Evolutionary conservation across 2,329 filamentous ascomycete species (phyloP).

Genomic region (Alternaria infectoria): DNA sequence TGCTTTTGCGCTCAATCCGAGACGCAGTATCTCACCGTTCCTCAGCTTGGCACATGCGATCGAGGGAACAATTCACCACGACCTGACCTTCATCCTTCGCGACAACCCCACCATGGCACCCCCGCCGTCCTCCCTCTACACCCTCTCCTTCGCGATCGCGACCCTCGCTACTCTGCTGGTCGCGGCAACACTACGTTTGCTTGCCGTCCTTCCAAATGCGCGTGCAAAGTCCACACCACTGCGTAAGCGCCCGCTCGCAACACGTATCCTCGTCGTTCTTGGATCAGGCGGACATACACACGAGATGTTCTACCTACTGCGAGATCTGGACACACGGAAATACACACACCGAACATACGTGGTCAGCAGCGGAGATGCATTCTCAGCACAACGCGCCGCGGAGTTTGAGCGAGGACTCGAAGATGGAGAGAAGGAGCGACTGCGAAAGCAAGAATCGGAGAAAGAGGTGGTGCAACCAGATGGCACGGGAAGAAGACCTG

Average conservation of each 20-base stretch:
- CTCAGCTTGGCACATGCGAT: background rate
- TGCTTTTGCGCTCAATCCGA: background rate
- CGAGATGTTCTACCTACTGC: constrained; percentile 89
- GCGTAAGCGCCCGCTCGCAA: constrained; percentile 44
- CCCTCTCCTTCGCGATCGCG: constrained; percentile 40
- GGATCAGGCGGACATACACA: constrained; percentile 94
- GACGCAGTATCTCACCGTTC: too few relatives aligned
- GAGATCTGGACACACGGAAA: constrained; percentile 56
- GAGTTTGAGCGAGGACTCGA: constrained; percentile 65
- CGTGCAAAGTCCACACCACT: constrained; percentile 28
- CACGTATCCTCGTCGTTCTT: constrained; percentile 79
- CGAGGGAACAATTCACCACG: background rate
- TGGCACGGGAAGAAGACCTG: background rate
- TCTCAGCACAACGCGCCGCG: constrained; percentile 68
- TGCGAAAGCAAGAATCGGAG: constrained; percentile 2
- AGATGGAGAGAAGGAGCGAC: constrained; percentile 18
- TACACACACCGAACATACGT: constrained; percentile 78
- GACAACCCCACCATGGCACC: constrained; percentile 25
- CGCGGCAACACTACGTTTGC: constrained; percentile 46
- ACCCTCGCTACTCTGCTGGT: constrained; percentile 44
- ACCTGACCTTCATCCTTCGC: background rate
- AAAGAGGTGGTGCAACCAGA: background rate
- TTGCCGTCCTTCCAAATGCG: constrained; percentile 47
- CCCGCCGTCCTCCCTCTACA: constrained; percentile 26
- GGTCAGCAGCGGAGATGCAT: constrained; percentile 75